Conservation (phyloP, 192 early-diverging fungal species). For the Diversispora epigaea region DNA sequence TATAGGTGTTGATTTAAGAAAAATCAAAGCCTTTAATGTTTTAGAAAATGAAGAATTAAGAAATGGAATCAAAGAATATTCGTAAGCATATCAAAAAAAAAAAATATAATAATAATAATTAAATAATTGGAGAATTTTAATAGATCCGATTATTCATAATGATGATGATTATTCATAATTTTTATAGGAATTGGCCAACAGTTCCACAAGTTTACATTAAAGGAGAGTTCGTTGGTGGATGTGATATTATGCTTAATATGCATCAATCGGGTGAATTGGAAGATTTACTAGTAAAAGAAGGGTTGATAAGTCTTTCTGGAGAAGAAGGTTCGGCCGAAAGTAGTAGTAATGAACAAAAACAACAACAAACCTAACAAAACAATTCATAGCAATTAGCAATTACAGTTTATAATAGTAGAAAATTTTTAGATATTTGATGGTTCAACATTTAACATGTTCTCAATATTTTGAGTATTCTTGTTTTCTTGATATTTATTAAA, state of each 20-base stretch:
- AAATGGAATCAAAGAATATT: conserved; percentile 92
- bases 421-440: too few species aligned
- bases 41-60: conserved; percentile 89
- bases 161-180: too few species aligned
- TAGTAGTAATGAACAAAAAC: too few species aligned
- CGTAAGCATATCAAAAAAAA: conserved; percentile 45
- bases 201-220: conserved; percentile 95
- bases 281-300: conserved; percentile 73
- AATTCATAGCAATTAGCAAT: too few species aligned
- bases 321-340: too few species aligned
- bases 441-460: too few species aligned
- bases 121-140: not conserved
- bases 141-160: not conserved
- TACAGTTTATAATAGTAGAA: too few species aligned
- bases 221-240: conserved; percentile 94
- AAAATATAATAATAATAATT: too few species aligned
- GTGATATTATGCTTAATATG: conserved; percentile 90
- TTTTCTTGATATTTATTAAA: too few species aligned
- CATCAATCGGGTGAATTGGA: conserved; percentile 87
- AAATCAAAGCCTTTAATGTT: conserved; percentile 77
- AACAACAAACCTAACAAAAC: too few species aligned
- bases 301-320: conserved; percentile 37
- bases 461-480: too few species aligned
- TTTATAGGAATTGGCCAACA: conserved; percentile 82
- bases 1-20: conserved; percentile 65